Base-by-base conservation (phyloP, 1,284 basidiomycete species). In the Irpex lacteus region DNA sequence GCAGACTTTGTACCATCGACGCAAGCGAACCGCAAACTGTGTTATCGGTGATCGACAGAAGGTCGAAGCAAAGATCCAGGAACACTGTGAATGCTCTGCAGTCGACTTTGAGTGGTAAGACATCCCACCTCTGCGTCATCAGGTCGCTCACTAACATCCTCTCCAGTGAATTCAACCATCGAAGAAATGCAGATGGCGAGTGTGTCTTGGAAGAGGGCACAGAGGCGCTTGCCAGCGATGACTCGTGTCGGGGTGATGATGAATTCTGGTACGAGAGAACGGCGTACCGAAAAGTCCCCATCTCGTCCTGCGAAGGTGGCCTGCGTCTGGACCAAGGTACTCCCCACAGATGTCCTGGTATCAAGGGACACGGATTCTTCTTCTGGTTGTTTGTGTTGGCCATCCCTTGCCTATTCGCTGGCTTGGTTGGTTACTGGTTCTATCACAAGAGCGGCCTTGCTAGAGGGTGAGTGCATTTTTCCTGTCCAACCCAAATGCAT, bases 251-350 rank as follows among this genome's bases (percentile, higher is more conserved):
- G 36, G 81, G 81, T 60, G 84, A 81, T 36, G 86, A 87, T 40
- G 62, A 63, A n/a, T 92, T 82, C 71, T 98, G 96, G 96, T 96
- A 95, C 74, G 94, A 94, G 62, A 88, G 94, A 32, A 98, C 96
- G 0, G 80, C 88, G 6, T 96, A 96, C 73, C 91, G 95, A 66
- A 90, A 94, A 76, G 93, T 97, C 62, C 91, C 91, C 0, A 91
- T 91, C 75, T 96, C 94, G 58, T 85, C 81, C 18, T 98, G 96
- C 74, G 85, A 88, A 60, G 94, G 87, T 13, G 96, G 94, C 5
- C 70, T 80, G 1, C 82, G 90, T 6, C 85, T 84, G 7, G 94
- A 98, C 73, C 86, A 80, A 54, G 96, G 96, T 1, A 69, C 74
- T 8, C 66, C 70, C 18, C 96, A 98, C 73, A 71, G 77, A 4